Base-by-base conservation (phyloP, 805 yeast species). In the Spencermartinsiella europaea region DNA sequence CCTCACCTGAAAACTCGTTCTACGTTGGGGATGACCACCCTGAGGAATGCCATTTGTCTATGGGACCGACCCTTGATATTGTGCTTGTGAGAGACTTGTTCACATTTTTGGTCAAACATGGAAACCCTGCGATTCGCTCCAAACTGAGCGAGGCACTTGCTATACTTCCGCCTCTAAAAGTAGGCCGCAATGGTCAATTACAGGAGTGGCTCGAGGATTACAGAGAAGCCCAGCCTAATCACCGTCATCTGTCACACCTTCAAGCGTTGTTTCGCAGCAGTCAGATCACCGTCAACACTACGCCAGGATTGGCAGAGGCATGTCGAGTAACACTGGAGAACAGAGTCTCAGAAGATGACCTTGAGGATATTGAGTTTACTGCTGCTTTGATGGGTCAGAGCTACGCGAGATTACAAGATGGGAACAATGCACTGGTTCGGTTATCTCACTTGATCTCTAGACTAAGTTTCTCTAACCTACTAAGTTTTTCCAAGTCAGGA, bases 241-340 rank as follows among this genome's bases (percentile, higher is more conserved):
- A 46, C 28, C 46, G 50, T n/a, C 46, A 46, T 34, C 3, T 43
- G 21, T 46, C 50, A 15, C 50, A 42, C 27, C 22, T 39, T 5
- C 33, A 31, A 22, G 42, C 38, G 14, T 34, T 46, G 12, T 46
- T 35, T 28, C 28, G 47, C 16, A 36, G 47, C 28, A 37, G 28
- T 21, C 36, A 28, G 33, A 36, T 43, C 37, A 25, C 42, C 17
- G 37, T 42, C 10, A 17, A n/a, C 14, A 38, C 21, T 7, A 43
- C 46, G 4, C 44, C 45, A 28, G 28, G 20, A 10, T 35, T 44
- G 19, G 44, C 35, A 12, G 22, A 38, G 38, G 47, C 42, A 28
- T 43, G 27, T n/a, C n/a, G 10, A 4, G n/a, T 8, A 10, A 44
- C 47, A 5, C 20, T 44, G 10, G n/a, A 25, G 19, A n/a, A 15